Conservation (phyloP, 148 eudicot species). For the Pouteria glomerata region DNA sequence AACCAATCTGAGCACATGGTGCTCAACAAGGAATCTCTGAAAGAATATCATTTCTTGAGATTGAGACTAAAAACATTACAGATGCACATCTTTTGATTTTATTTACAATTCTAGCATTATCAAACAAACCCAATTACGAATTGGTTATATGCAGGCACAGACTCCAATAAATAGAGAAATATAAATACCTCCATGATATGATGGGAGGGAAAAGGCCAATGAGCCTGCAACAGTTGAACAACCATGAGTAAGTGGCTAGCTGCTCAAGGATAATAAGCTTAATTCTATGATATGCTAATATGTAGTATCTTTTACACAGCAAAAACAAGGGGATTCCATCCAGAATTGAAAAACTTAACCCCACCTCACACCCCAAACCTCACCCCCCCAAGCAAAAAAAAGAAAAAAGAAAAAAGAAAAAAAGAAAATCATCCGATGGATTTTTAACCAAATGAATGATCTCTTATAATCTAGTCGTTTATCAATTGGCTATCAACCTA, state of each 20-base stretch:
- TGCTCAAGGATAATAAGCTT: not conserved
- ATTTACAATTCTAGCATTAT: not conserved
- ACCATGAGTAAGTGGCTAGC: constrained; percentile 3
- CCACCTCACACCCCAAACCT: too few relatives aligned
- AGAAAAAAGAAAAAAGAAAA: too few relatives aligned
- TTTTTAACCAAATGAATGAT: not conserved
- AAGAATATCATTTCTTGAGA: not conserved
- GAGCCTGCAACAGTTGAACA: constrained; percentile 58
- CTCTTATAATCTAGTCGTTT: not conserved
- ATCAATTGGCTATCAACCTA: not conserved
- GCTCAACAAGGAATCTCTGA: not conserved
- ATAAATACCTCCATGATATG: constrained; percentile 79
- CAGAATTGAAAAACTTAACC: not conserved
- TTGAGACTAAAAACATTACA: not conserved
- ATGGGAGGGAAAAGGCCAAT: constrained; percentile 86
- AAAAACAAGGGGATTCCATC: not conserved
- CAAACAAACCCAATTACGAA: not conserved
- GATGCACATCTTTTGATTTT: not conserved
- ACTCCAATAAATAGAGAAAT: not conserved
- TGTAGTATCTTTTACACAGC: not conserved
- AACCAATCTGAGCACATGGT: not conserved
- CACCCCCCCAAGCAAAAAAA: too few relatives aligned
- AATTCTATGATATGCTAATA: not conserved
- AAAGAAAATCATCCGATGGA: not conserved
- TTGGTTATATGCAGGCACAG: not conserved